Conservation (phyloP, 1,284 basidiomycete genomes). For the Trametes sp. region DNA sequence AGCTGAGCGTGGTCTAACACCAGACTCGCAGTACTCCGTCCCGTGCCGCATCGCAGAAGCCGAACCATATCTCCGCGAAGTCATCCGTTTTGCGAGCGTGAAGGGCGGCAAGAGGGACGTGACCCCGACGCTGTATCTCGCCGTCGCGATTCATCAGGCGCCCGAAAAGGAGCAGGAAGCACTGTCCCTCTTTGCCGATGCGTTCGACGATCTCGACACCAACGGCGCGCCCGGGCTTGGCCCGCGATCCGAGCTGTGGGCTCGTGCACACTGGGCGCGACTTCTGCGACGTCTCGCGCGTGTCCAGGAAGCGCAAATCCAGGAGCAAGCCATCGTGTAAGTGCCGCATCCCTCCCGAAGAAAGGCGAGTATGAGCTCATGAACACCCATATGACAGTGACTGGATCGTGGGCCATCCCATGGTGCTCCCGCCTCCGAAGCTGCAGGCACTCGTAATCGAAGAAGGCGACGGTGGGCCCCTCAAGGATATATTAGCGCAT, state of each 20-base stretch:
- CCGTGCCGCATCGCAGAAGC: slow-evolving; percentile 34
- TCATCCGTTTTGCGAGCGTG: slow-evolving; percentile 22
- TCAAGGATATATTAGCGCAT: slow-evolving; percentile 23
- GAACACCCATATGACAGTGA: slow-evolving; percentile 3
- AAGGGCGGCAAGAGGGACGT: slow-evolving; percentile 27
- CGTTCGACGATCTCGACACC: slow-evolving; percentile 20
- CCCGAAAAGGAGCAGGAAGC: slow-evolving; percentile 27
- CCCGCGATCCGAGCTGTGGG: slow-evolving; percentile 31
- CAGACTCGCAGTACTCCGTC: slow-evolving; percentile 28
- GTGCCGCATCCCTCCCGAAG: background rate
- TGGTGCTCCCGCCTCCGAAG: slow-evolving; percentile 24
- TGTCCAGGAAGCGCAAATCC: slow-evolving; percentile 22
- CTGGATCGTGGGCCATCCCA: slow-evolving; percentile 27
- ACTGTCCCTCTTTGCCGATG: slow-evolving; percentile 18
- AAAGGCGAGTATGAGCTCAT: background rate
- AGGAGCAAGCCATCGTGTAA: slow-evolving; percentile 27
- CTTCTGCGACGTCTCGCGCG: slow-evolving; percentile 23
- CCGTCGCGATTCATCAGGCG: slow-evolving; percentile 25
- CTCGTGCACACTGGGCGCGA: slow-evolving; percentile 29
- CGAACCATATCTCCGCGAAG: slow-evolving; percentile 32
- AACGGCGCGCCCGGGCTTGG: slow-evolving; percentile 17
- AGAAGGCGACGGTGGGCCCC: slow-evolving; percentile 18
- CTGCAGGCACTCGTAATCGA: slow-evolving; percentile 23
- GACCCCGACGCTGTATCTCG: slow-evolving; percentile 27
- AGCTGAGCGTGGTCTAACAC: slow-evolving; percentile 24